Base-by-base conservation (phyloP, 2,329 filamentous ascomycete genomes). In the Ramularia endophylla region DNA sequence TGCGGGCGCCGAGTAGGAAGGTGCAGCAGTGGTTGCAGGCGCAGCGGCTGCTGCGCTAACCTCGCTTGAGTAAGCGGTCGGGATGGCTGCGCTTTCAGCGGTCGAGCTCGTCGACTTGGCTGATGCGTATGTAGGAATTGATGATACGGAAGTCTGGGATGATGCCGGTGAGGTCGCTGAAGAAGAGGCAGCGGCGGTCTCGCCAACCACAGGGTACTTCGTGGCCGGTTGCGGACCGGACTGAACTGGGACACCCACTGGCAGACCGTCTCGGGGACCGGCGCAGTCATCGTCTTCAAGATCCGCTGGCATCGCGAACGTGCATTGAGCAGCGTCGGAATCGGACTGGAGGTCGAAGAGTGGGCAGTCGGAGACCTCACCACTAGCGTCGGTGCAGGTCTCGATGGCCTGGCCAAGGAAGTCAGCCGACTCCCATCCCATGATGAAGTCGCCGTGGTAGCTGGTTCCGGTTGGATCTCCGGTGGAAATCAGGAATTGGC, bases 391-490 rank as follows among this genome's bases (percentile, higher is more conserved):
- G 38, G 82, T 90, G 74, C 89, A 95, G 6, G 71, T 75, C 34
- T 88, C 63, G 47, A 89, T 71, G n/a, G 86, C 87, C 5, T 73
- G 38, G 62, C 88, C 79, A 27, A 92, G 73, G 63, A 87, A 80
- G 3, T 70, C 67, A 7, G 67, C 57, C 8, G 58, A 60, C 2
- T 88, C 75, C 87, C 87, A 94, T 19, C 85, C 87, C 59, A 75
- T 81, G 55, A 88, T 80, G 65, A 90, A 89, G 59, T 94, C 87
- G 36, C 74, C 87, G 58, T 92, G 70, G 61, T 87, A 87, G 27
- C 85, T 83, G 52, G 52, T 69, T 77, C 83, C 83, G 54, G 81
- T 81, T 18, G 77, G 72, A 56, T 95, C 88, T 47, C 87, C 86
- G 54, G 88, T 88, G 36, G 86, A 70, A 37, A 94, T 66, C 36